phyloP scores from a whole-genome alignment of 345 rosid genomes.

The Eucalyptus marginata region DNA sequence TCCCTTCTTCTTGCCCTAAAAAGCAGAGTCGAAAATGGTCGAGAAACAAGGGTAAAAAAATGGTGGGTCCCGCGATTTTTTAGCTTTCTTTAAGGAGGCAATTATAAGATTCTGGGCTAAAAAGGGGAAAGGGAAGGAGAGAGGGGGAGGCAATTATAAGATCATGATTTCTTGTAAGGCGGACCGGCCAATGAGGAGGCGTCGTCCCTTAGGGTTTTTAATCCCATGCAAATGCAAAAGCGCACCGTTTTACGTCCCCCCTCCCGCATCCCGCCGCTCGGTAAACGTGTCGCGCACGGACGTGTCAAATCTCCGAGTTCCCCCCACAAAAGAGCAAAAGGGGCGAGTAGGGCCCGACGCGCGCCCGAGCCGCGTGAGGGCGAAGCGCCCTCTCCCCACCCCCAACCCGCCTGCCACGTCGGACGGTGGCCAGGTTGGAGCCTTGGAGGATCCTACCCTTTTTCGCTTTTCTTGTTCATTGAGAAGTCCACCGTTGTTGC shows the following conservation, averaged over 20 bases:
- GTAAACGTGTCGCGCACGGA: conserved; percentile 42
- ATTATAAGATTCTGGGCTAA: background rate
- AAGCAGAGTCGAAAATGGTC: background rate
- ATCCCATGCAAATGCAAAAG: conserved; percentile 43
- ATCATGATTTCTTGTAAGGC: conserved; percentile 66
- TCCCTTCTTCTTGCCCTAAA: conserved; percentile 11
- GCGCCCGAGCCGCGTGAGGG: background rate
- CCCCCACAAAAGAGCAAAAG: background rate
- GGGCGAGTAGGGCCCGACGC: background rate
- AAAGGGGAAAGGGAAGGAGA: background rate
- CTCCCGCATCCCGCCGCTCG: background rate
- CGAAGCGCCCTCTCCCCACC: background rate
- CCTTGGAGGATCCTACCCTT: background rate
- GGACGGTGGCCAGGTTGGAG: background rate
- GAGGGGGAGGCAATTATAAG: conserved; percentile 46
- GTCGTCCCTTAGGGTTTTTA: background rate
- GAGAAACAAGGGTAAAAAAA: background rate
- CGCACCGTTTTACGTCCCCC: background rate
- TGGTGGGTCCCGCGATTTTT: conserved; percentile 8
- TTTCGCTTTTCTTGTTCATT: background rate
- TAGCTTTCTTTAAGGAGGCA: background rate
- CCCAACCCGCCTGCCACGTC: background rate
- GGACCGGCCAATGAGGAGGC: conserved; percentile 12
- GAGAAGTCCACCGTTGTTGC: background rate
- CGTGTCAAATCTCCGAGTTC: background rate